Evolutionary conservation across 164 flowering plant species (phyloP).

Genomic region (Magnolia officinalis): DNA sequence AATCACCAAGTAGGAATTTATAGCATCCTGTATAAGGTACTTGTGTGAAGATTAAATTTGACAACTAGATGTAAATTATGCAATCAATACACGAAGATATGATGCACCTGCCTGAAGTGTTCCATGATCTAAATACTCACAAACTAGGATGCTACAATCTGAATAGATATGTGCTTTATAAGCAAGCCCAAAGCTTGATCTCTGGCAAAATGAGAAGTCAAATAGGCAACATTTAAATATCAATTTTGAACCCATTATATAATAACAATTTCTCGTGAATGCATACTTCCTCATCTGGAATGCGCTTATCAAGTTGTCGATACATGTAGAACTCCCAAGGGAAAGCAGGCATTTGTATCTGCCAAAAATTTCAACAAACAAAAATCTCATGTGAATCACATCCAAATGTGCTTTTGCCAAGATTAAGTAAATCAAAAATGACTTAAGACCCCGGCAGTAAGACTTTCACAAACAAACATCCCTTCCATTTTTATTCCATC

Average conservation of each 20-base stretch:
- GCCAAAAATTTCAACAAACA: conserved; percentile 16
- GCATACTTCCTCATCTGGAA: conserved; percentile 54
- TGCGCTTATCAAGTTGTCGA: conserved; percentile 76
- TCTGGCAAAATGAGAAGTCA: conserved; percentile 39
- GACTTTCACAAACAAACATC: background rate
- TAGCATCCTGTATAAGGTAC: conserved; percentile 69
- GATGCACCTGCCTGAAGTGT: conserved; percentile 70
- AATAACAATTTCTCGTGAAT: background rate
- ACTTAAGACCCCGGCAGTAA: background rate
- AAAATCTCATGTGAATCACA: conserved; percentile 1
- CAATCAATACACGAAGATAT: background rate
- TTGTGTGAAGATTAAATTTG: background rate
- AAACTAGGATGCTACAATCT: conserved; percentile 80
- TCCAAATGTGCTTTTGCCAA: background rate
- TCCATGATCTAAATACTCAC: conserved; percentile 71
- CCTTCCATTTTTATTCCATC: background rate
- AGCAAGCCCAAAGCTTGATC: conserved; percentile 77
- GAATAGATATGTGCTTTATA: conserved; percentile 72
- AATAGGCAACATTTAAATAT: conserved; percentile 10
- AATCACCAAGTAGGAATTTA: conserved; percentile 63
- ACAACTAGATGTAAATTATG: conserved; percentile 4
- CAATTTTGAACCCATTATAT: background rate
- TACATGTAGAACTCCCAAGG: conserved; percentile 99
- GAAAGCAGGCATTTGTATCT: conserved; percentile 94
- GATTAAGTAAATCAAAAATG: background rate